Percentiles rank a stretch among this genome's conserved stretches.
These are phyloP conservation scores for Neonectria hederae DNA, from an alignment of 2,329 filamentous ascomycete species.

Conservation along the genomic window DNA sequence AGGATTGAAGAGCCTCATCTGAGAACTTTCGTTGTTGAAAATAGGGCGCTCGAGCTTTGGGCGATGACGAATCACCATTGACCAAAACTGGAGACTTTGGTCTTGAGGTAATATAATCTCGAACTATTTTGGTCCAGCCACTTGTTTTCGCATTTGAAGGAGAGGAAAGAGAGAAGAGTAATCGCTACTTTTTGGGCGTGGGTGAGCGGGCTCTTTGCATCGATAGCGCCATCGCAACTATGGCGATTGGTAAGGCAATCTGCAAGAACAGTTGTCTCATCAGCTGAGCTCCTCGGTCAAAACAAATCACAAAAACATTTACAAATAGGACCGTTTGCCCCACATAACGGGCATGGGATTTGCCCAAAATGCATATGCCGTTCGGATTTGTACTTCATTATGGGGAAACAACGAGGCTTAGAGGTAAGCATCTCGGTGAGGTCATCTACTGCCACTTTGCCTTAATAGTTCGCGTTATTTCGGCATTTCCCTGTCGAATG, in stretches of 20 bases:
- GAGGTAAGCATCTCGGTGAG: not conserved
- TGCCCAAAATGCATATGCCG: not conserved
- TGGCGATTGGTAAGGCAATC: not conserved
- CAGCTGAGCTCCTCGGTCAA: not conserved
- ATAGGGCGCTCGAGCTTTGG: not conserved
- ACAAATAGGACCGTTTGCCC: not conserved
- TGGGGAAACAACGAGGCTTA: not conserved
- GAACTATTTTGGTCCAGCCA: too few relatives aligned
- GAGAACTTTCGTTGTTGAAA: not conserved
- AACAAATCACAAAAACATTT: not conserved
- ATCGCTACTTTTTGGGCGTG: not conserved
- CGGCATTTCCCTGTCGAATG: not conserved
- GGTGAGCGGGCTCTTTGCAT: not conserved
- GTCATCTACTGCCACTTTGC: not conserved
- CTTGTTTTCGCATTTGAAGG: not conserved
- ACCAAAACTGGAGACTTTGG: too few relatives aligned
- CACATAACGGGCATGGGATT: not conserved
- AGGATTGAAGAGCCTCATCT: not conserved
- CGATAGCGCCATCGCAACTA: not conserved
- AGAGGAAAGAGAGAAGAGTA: not conserved
- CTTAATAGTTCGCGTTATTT: not conserved
- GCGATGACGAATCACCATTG: not conserved
- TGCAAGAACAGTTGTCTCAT: not conserved
- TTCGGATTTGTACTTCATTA: not conserved
- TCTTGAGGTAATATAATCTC: not conserved